Evolutionary conservation across 2,329 filamentous ascomycete species (phyloP), one percentile per base, ranked within the genome.

Genomic region (Neonectria faginata): DNA sequence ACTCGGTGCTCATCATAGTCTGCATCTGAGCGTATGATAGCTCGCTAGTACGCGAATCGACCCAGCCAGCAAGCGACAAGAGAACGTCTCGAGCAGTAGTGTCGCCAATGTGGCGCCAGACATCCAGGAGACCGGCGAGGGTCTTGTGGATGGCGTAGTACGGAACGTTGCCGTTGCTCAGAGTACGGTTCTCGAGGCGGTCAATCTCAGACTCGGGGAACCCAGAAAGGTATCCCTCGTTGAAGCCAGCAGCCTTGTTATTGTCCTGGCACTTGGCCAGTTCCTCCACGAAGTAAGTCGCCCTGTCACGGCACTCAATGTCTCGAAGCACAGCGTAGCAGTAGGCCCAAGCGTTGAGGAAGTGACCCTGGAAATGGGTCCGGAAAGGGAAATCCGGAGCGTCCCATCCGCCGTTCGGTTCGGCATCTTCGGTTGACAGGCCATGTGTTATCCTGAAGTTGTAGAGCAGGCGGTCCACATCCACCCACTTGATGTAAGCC

Each of bases 71-170:
- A 12, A 86, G 64, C 0, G 72, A 73, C 2, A 85, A 74, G 14
- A 86, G 73, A 0, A 84, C 83, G 2, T 80, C 76, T 5, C 77
- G 76, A 6, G 84, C 82, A 3, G 74, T 80, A 0, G 73, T 68
- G 67, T 84, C 80, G 2, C 80, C 82, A 11, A 83, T 74, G 18
- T 78, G 74, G 5, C 80, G 78, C 78, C 83, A 86, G 3, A 83
- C 81, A 50, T 86, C 84, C 1, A 86, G 79, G 11, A 86, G 76
- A 0, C 84, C 84, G 1, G 82, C 80, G 70, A 86, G 79, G 1
- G 82, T 85, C 75, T 86, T 86, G 74, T 86, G 84, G n/a, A 86
- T 77, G 22, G 81, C 80, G 63, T 86, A 86, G 73, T 85, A 86
- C 0, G 84, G 83, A 0, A 86, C 84, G 51, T 86, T 86, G 29